Evolutionary conservation across 202 grass and related monocot species (phyloP).

Genomic region (Carex sylvatica): DNA sequence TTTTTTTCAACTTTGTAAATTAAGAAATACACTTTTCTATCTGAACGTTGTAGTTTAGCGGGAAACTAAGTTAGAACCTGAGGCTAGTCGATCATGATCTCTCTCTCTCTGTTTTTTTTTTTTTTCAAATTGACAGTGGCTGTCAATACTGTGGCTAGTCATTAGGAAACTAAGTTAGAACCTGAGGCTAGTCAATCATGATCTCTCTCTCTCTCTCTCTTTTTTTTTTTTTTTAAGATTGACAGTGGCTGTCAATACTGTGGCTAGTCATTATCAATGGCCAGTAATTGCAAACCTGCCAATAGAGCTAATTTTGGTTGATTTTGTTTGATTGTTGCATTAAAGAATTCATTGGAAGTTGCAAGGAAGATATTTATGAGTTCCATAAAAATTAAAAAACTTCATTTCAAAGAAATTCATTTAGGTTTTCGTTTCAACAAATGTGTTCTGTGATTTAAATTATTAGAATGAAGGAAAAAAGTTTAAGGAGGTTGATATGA

Average conservation of each 20-base stretch:
- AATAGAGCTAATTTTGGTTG: background rate
- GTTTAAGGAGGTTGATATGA: background rate
- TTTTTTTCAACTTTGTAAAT: background rate
- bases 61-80: background rate
- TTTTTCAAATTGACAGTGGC: too few relatives aligned
- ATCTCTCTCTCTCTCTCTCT: too few relatives aligned
- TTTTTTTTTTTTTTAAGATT: too few relatives aligned
- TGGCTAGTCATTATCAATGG: background rate
- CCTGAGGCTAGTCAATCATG: too few relatives aligned
- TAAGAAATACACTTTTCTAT: background rate
- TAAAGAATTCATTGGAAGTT: background rate
- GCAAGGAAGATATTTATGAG: background rate
- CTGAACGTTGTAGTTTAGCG: background rate
- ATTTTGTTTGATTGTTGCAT: background rate
- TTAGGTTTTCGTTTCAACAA: background rate
- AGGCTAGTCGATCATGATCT: too few relatives aligned
- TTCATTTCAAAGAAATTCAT: background rate
- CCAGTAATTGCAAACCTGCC: conserved; percentile 10
- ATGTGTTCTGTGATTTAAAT: background rate
- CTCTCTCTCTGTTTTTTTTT: too few relatives aligned
- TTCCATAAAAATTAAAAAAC: background rate
- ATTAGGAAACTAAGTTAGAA: too few relatives aligned
- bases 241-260: too few relatives aligned
- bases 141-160: too few relatives aligned
- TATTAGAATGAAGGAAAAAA: background rate